Conservation (phyloP, 1,284 basidiomycete genomes). For the Tausonia pullulans region DNA sequence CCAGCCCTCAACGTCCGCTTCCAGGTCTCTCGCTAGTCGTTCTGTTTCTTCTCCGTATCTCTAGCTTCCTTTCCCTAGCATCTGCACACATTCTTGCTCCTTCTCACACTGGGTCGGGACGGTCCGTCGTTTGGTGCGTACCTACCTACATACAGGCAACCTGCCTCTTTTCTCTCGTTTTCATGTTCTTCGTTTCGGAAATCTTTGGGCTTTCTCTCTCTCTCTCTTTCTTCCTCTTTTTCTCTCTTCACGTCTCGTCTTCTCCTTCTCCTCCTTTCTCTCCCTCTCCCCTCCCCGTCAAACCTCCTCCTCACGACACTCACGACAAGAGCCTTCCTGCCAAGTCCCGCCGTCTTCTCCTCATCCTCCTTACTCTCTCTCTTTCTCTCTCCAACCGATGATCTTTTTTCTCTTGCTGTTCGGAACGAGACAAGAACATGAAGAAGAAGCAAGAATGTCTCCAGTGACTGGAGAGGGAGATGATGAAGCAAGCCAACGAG, state of each 20-base stretch:
- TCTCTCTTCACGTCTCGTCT: background rate
- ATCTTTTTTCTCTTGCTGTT: background rate
- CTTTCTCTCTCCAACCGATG: background rate
- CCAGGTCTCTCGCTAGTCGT: constrained; percentile 40
- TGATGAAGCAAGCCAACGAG: background rate
- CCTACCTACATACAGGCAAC: background rate
- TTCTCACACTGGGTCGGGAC: too few relatives aligned
- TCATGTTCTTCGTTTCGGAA: background rate
- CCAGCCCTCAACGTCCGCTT: constrained; percentile 55
- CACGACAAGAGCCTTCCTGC: background rate
- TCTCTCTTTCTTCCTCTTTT: background rate
- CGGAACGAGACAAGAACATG: background rate
- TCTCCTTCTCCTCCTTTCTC: constrained; percentile 2
- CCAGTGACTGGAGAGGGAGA: background rate
- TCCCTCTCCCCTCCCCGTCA: background rate
- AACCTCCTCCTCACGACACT: background rate
- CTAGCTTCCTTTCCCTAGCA: constrained; percentile 5
- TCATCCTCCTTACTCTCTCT: background rate
- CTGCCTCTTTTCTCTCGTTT: background rate
- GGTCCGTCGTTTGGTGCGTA: too few relatives aligned
- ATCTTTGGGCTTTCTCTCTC: background rate
- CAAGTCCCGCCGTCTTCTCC: background rate
- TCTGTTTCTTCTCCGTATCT: background rate
- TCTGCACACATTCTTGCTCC: too few relatives aligned
- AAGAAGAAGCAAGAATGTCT: background rate